Evolutionary conservation across 352 stramenopile species (phyloP).

Genomic region (Globisporangium apiculatum): DNA sequence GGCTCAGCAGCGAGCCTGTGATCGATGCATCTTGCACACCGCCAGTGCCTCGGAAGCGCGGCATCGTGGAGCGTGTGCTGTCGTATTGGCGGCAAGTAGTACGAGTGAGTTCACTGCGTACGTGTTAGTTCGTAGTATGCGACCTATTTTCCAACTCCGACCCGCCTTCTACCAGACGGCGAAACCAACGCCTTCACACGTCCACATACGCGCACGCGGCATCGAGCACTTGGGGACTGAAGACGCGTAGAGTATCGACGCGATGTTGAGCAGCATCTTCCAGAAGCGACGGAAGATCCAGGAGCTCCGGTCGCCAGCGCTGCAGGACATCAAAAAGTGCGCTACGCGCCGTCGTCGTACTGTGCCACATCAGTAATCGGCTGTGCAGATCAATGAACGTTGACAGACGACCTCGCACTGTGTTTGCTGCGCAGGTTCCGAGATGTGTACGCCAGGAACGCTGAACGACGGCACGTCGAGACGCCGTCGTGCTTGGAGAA

Average conservation of each 20-base stretch:
- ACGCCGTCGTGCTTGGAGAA: slow-evolving; percentile 67
- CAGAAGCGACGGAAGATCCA: slow-evolving; percentile 77
- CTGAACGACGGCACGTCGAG: slow-evolving; percentile 48
- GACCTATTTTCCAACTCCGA: no score
- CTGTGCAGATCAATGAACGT: neutral
- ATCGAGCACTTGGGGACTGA: no score
- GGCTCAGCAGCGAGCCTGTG: neutral
- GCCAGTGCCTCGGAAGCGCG: neutral
- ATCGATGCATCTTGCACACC: neutral
- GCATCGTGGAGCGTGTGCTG: neutral
- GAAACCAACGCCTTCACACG: no score
- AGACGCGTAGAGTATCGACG: neutral
- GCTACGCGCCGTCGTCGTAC: neutral
- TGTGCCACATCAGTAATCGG: neutral
- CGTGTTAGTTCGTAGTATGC: no score
- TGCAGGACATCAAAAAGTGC: slow-evolving; percentile 74
- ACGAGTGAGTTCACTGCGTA: no score
- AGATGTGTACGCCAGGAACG: slow-evolving; percentile 58
- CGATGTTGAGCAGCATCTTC: slow-evolving; percentile 71
- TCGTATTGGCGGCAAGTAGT: no score
- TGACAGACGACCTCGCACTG: neutral
- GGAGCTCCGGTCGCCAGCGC: slow-evolving; percentile 58
- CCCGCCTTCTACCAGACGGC: no score
- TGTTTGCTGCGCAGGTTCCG: slow-evolving; percentile 36
- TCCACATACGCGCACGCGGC: no score